phyloP scores from a whole-genome alignment of 139 green algal genomes.

The Nannochloris sp. region DNA sequence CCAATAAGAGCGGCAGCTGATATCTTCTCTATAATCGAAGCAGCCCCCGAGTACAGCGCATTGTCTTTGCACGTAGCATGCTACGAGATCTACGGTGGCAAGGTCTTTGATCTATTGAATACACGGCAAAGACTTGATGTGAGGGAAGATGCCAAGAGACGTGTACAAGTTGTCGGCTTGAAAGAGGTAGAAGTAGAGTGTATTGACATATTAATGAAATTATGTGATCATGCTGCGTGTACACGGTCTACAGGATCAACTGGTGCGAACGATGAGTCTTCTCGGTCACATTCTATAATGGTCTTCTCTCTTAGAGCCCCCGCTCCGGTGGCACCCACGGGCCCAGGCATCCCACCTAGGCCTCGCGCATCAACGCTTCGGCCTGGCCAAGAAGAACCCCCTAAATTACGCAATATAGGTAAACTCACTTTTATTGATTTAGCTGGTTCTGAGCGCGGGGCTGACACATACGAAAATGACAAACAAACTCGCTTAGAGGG shows the following conservation, averaged over 20 bases:
- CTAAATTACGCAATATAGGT: slow-evolving; percentile 38
- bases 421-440: slow-evolving; percentile 99
- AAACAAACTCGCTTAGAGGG: slow-evolving; percentile 80
- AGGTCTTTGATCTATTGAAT: slow-evolving; percentile 96
- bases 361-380: neutral
- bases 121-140: slow-evolving; percentile 80
- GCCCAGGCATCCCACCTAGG: too few relatives aligned
- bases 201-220: slow-evolving; percentile 41
- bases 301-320: slow-evolving; percentile 26
- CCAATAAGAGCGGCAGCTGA: slow-evolving; percentile 80
- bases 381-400: neutral
- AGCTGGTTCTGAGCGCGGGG: slow-evolving; percentile 92
- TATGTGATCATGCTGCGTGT: slow-evolving; percentile 69
- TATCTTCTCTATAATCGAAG: slow-evolving; percentile 69
- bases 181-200: slow-evolving; percentile 50
- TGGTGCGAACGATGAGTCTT: slow-evolving; percentile 94
- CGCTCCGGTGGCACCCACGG: neutral
- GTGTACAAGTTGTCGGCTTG: slow-evolving; percentile 80
- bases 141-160: slow-evolving; percentile 83
- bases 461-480: slow-evolving; percentile 96
- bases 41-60: slow-evolving; percentile 34
- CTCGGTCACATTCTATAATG: slow-evolving; percentile 92
- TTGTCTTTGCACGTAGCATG: slow-evolving; percentile 41
- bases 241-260: slow-evolving; percentile 81
- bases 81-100: slow-evolving; percentile 98